Conservation (phyloP, 202 grass and related monocot genomes). For the Schoenoplectus triqueter region DNA sequence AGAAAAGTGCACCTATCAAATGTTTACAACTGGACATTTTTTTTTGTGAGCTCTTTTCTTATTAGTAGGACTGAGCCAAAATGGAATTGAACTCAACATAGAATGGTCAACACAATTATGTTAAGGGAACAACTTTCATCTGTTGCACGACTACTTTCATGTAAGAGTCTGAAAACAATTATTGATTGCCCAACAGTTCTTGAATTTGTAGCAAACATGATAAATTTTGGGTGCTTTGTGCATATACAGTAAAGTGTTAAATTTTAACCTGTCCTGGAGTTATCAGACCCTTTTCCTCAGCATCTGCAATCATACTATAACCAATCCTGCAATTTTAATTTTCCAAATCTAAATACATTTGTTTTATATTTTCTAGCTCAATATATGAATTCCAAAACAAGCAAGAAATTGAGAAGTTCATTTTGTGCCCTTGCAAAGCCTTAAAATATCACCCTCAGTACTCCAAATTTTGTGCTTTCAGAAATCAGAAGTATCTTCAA, state of each 20-base stretch:
- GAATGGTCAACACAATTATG: not conserved
- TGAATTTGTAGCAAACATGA: not conserved
- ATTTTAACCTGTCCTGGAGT: conserved; percentile 55
- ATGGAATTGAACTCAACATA: not conserved
- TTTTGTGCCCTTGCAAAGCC: not conserved
- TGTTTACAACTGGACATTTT: not conserved
- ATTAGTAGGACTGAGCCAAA: not conserved
- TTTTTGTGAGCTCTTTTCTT: no score
- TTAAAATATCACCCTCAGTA: not conserved
- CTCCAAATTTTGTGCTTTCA: not conserved
- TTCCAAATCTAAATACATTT: not conserved
- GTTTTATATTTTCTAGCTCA: not conserved
- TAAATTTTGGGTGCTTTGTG: conserved; percentile 16
- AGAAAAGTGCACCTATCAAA: not conserved
- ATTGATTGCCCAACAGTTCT: not conserved
- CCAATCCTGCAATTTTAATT: conserved; percentile 47
- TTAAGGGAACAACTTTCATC: not conserved
- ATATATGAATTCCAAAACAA: not conserved
- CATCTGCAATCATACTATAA: conserved; percentile 67
- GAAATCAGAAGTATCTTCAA: not conserved
- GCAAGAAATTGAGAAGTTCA: not conserved
- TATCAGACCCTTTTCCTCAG: conserved; percentile 65
- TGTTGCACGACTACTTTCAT: not conserved
- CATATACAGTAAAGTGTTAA: not conserved
- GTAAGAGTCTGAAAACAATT: conserved; percentile 6